A percentile compares a stretch with the other conserved stretches of the same genome.
These are phyloP conservation scores for Stagonosporopsis cucurbitacearum DNA, from an alignment of 2,329 filamentous ascomycete genomes.

Conservation along the genomic window DNA sequence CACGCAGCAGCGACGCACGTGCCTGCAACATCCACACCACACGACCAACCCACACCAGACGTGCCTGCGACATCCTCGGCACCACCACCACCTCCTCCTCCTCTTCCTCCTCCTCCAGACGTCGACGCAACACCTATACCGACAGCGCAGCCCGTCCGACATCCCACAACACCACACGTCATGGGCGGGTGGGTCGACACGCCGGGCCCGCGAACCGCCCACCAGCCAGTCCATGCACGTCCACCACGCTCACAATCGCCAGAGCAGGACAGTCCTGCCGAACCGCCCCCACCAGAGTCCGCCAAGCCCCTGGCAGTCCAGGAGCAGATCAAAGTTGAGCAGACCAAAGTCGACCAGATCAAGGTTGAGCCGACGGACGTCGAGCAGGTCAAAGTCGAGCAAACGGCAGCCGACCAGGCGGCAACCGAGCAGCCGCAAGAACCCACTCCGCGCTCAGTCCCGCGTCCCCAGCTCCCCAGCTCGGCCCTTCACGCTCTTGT, in stretches of 20 bases:
- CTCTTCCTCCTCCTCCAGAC: conserved; percentile 14
- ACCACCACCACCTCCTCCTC: conserved; percentile 5
- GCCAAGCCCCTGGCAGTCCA: conserved; percentile 5
- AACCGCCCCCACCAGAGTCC: conserved; percentile 20
- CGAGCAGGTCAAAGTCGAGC: too few relatives aligned
- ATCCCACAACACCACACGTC: conserved; percentile 53
- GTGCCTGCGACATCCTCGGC: conserved; percentile 10
- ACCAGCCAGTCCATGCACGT: conserved; percentile 14
- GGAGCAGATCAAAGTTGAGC: too few relatives aligned
- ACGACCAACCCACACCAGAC: conserved; percentile 5
- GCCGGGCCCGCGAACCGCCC: conserved; percentile 42
- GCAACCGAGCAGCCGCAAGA: conserved; percentile 7
- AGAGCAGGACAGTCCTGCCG: conserved; percentile 25
- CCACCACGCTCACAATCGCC: conserved; percentile 27
- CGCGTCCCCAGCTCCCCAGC: conserved; percentile 37
- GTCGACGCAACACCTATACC: conserved; percentile 41
- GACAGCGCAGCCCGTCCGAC: conserved; percentile 25
- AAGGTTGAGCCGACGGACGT: too few relatives aligned
- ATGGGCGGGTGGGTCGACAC: conserved; percentile 59
- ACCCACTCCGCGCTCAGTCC: not conserved
- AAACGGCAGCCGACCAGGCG: too few relatives aligned
- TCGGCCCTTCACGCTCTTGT: conserved; percentile 52
- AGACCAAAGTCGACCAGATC: too few relatives aligned
- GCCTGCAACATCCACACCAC: conserved; percentile 10
- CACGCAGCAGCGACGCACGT: conserved; percentile 3